Evolutionary conservation across 495 filamentous ascomycete genomes (phyloP).

Genomic region (Neurospora sublineolata): DNA sequence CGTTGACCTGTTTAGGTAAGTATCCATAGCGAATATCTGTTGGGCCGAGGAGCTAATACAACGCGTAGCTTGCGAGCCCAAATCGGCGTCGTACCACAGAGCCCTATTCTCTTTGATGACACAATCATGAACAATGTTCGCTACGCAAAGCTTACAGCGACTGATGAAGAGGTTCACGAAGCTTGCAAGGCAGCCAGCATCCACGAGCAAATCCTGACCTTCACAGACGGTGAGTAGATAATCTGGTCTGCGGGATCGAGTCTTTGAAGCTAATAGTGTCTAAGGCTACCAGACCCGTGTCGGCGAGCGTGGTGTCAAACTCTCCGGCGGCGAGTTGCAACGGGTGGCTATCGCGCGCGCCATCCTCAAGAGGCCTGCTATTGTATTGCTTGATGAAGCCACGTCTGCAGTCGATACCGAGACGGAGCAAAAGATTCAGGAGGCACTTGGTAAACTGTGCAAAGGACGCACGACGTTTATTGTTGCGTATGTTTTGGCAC

Average conservation of each 20-base stretch:
- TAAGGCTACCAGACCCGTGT: slow-evolving; percentile 46
- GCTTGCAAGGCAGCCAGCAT: slow-evolving; percentile 85
- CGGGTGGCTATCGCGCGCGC: slow-evolving; percentile 65
- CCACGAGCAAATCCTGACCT: slow-evolving; percentile 57
- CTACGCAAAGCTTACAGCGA: slow-evolving; percentile 74
- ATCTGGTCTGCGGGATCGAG: background rate
- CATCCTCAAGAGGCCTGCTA: slow-evolving; percentile 42
- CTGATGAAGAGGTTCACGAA: slow-evolving; percentile 72
- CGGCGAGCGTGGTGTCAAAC: slow-evolving; percentile 52
- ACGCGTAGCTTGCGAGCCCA: slow-evolving; percentile 46
- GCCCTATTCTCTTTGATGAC: slow-evolving; percentile 91
- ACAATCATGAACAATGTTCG: slow-evolving; percentile 87
- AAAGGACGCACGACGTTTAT: slow-evolving; percentile 50
- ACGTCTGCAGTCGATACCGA: slow-evolving; percentile 52
- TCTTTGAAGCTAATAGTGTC: slow-evolving; percentile 4
- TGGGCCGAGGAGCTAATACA: slow-evolving; percentile 2
- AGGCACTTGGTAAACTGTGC: slow-evolving; percentile 47
- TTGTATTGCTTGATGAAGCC: slow-evolving; percentile 46
- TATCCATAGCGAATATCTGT: background rate
- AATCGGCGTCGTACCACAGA: slow-evolving; percentile 81
- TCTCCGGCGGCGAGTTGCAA: slow-evolving; percentile 67
- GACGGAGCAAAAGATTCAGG: slow-evolving; percentile 62
- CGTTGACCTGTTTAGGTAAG: slow-evolving; percentile 47
- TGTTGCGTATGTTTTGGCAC: slow-evolving; percentile 40
- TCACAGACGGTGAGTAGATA: slow-evolving; percentile 37